phyloP scores from a whole-genome alignment of 2,329 filamentous ascomycete species.

The Xylariomycetidae sp. region DNA sequence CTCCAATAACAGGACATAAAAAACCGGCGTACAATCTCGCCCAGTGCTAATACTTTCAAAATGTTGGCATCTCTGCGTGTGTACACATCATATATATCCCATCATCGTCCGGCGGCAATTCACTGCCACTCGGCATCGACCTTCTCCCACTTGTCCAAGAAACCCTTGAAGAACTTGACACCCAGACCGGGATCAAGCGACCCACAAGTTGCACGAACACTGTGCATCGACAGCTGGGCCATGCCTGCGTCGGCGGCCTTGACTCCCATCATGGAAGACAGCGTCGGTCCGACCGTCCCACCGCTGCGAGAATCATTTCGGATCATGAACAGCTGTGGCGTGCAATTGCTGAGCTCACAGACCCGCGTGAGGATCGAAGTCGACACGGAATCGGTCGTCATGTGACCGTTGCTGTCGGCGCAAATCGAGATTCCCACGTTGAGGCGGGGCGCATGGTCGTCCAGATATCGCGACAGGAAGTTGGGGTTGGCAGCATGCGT shows the following conservation, averaged over 20 bases:
- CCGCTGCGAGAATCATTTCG: conserved; percentile 85
- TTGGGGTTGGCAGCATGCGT: conserved; percentile 94
- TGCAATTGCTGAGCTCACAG: conserved; percentile 66
- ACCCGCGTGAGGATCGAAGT: conserved; percentile 75
- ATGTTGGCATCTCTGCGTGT: no score
- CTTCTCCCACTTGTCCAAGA: conserved; percentile 79
- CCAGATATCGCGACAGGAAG: conserved; percentile 78
- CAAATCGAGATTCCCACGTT: conserved; percentile 82
- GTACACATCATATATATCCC: no score
- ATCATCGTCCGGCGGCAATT: no score
- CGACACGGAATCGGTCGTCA: conserved; percentile 89
- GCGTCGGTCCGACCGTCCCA: conserved; percentile 91
- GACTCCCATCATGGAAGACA: conserved; percentile 76
- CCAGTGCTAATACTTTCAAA: no score
- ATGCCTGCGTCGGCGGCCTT: conserved; percentile 83
- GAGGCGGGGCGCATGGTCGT: conserved; percentile 79
- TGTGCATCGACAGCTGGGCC: conserved; percentile 92
- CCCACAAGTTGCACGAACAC: conserved; percentile 83
- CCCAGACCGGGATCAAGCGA: conserved; percentile 81
- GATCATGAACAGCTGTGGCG: conserved; percentile 88
- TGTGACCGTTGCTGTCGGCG: conserved; percentile 85
- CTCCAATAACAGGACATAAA: no score
- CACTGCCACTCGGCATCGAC: conserved; percentile 73
- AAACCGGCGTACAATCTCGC: no score
- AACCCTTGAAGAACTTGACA: conserved; percentile 83